phyloP scores from a whole-genome alignment of 805 yeast genomes.

The Yamadazyma nakazawae region DNA sequence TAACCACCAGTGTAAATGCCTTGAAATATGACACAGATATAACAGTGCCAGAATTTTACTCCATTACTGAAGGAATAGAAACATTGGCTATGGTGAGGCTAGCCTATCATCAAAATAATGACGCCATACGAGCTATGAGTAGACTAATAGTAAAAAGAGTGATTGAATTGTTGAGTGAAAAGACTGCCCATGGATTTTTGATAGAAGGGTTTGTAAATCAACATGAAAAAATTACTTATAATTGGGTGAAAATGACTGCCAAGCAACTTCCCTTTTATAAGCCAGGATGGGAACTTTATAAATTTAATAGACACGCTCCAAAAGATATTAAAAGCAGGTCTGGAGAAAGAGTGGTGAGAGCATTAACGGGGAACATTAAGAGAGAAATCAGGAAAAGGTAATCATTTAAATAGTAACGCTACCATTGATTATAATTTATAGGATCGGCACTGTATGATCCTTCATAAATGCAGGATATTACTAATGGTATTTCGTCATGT shows the following conservation, averaged over 20 bases:
- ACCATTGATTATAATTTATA: too few species aligned
- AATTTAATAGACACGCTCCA: background rate
- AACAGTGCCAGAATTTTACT: background rate
- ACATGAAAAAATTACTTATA: background rate
- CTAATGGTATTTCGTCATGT: too few species aligned
- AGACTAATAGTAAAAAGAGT: background rate
- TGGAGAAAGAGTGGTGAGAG: background rate
- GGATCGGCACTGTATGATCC: too few species aligned
- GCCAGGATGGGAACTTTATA: background rate
- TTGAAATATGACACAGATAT: background rate
- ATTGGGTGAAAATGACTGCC: background rate
- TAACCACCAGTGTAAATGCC: background rate
- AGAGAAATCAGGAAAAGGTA: background rate
- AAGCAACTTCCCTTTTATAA: background rate
- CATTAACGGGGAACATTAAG: background rate
- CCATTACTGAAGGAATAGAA: background rate
- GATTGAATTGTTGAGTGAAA: background rate
- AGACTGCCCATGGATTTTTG: background rate
- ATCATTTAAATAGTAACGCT: background rate
- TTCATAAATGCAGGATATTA: too few species aligned
- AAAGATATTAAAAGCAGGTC: background rate
- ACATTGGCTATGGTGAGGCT: background rate
- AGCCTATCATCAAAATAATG: background rate
- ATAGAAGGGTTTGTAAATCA: background rate
- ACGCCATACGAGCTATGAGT: background rate